phyloP scores from a whole-genome alignment of 2,329 filamentous ascomycete genomes.

The Pseudonectria buxi region DNA sequence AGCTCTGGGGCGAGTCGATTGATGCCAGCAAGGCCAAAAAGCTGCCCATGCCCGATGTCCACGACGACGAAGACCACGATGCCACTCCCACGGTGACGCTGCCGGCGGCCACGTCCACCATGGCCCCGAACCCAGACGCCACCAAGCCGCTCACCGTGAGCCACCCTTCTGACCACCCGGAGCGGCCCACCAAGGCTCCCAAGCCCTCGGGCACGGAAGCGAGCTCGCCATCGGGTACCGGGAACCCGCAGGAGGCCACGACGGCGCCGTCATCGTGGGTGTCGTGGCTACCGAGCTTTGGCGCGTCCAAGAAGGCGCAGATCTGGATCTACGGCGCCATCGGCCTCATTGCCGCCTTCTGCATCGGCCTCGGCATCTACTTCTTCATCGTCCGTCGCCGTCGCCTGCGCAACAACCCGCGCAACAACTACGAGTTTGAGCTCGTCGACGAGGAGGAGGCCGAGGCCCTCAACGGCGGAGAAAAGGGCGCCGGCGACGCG shows the following conservation, averaged over 20 bases:
- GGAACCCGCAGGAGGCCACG: slow-evolving; percentile 29
- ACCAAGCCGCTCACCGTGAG: slow-evolving; percentile 37
- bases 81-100: slow-evolving; percentile 48
- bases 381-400: slow-evolving; percentile 73
- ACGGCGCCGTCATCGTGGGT: slow-evolving; percentile 65
- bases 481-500: slow-evolving; percentile 31
- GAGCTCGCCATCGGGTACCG: slow-evolving; percentile 23
- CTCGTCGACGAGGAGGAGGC: slow-evolving; percentile 78
- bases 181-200: slow-evolving; percentile 51
- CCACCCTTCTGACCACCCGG: slow-evolving; percentile 55
- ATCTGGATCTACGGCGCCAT: slow-evolving; percentile 89
- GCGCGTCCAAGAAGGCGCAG: slow-evolving; percentile 78
- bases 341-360: slow-evolving; percentile 80
- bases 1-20: slow-evolving; percentile 85
- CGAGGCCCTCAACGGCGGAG: slow-evolving; percentile 43
- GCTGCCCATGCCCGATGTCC: slow-evolving; percentile 73
- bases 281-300: slow-evolving; percentile 86
- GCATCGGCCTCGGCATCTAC: slow-evolving; percentile 71
- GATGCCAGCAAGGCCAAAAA: slow-evolving; percentile 66
- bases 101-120: slow-evolving; percentile 57
- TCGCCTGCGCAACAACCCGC: slow-evolving; percentile 64
- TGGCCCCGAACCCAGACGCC: slow-evolving; percentile 37
- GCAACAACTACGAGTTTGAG: slow-evolving; percentile 90
- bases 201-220: slow-evolving; percentile 30
- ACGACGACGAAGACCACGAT: slow-evolving; percentile 79